Percentiles rank a stretch among this genome's conserved stretches.
phyloP scores from a whole-genome alignment of 192 early-diverging fungal genomes.

The Coemansia sp. region DNA sequence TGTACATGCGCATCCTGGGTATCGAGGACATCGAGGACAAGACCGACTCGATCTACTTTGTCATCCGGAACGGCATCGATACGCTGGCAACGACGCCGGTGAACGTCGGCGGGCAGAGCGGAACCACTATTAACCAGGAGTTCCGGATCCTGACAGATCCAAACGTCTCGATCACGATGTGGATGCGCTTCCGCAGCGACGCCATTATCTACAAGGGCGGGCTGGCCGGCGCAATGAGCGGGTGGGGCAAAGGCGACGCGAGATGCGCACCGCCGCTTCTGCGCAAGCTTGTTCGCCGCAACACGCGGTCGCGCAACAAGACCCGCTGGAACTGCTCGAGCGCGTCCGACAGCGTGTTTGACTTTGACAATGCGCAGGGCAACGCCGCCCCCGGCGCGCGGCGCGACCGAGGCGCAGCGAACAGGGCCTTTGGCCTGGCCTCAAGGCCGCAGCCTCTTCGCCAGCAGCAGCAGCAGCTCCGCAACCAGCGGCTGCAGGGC shows the following conservation, averaged over 20 bases:
- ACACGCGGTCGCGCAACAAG: constrained; percentile 40
- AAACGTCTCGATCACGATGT: constrained; percentile 50
- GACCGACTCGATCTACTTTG: constrained; percentile 51
- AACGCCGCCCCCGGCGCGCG: constrained; percentile 22
- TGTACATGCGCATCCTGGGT: constrained; percentile 53
- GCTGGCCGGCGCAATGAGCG: background rate
- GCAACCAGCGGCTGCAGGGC: constrained; percentile 1
- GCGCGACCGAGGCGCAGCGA: background rate
- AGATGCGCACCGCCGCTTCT: constrained; percentile 44
- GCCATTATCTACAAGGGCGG: constrained; percentile 35
- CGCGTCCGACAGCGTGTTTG: constrained; percentile 44
- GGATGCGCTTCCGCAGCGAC: constrained; percentile 53
- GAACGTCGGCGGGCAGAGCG: constrained; percentile 12
- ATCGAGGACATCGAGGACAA: constrained; percentile 47
- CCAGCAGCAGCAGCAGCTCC: background rate
- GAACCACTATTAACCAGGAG: constrained; percentile 50
- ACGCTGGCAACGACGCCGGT: constrained; percentile 50
- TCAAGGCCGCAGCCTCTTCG: background rate
- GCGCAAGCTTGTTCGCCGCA: constrained; percentile 47
- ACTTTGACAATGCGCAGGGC: constrained; percentile 21
- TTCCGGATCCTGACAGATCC: constrained; percentile 52
- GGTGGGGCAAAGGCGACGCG: constrained; percentile 5
- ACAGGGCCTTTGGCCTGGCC: too few species aligned
- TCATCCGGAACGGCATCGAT: constrained; percentile 55
- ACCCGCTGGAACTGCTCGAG: constrained; percentile 23